Conservation (phyloP, 768 basidiomycete genomes). For the Cyclocybe aegerita region DNA sequence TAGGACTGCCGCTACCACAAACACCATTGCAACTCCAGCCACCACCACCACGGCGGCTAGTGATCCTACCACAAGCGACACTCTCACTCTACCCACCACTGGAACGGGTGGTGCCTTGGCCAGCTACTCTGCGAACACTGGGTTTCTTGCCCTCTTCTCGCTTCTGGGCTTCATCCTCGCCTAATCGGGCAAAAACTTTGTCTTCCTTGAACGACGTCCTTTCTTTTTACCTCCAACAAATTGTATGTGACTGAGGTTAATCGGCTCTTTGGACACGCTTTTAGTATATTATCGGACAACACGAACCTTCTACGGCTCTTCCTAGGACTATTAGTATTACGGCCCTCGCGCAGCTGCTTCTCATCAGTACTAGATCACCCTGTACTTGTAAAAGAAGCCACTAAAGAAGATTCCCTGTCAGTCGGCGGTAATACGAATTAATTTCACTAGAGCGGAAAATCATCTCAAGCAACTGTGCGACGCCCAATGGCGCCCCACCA, state of each 20-base stretch:
- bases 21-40: conserved; percentile 7
- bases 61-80: conserved; percentile 13
- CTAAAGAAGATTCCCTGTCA: too few relatives aligned
- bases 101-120: conserved; percentile 18
- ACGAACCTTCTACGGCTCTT: too few relatives aligned
- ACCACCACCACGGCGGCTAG: conserved; percentile 8
- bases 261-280: not conserved
- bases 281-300: too few relatives aligned
- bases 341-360: too few relatives aligned
- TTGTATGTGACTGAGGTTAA: not conserved
- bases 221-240: conserved; percentile 7
- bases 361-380: too few relatives aligned
- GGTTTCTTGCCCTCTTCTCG: conserved; percentile 26
- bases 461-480: not conserved
- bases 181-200: conserved; percentile 10
- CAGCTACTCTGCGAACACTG: conserved; percentile 19
- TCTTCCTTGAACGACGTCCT: conserved; percentile 19
- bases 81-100: conserved; percentile 18
- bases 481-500: conserved; percentile 41
- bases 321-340: too few relatives aligned
- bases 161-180: conserved; percentile 23
- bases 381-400: not conserved
- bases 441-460: too few relatives aligned
- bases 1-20: conserved; percentile 7
- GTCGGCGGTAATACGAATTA: not conserved